phyloP scores from a whole-genome alignment of 2,329 filamentous ascomycete genomes.

The Spiromastix sp. region DNA sequence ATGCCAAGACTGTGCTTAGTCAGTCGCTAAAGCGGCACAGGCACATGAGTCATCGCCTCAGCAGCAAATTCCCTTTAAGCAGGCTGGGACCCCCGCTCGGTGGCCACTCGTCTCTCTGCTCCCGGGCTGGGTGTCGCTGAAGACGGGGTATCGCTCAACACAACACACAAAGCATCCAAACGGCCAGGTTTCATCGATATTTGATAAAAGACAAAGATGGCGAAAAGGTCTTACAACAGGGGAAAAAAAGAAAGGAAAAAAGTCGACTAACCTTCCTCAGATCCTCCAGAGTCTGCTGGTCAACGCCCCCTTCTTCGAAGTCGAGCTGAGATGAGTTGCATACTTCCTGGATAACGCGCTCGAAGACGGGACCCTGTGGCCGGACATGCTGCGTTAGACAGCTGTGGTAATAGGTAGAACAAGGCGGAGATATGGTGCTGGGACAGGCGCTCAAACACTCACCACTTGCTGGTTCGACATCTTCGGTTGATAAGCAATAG shows the following conservation, averaged over 20 bases:
- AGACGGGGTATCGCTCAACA: too few relatives aligned
- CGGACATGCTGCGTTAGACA: too few relatives aligned
- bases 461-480: slow-evolving; percentile 42
- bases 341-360: slow-evolving; percentile 86
- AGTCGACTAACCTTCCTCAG: slow-evolving; percentile 65
- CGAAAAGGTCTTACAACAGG: too few relatives aligned
- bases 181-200: too few relatives aligned
- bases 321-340: slow-evolving; percentile 85
- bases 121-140: too few relatives aligned
- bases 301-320: slow-evolving; percentile 93
- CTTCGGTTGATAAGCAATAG: slow-evolving; percentile 7
- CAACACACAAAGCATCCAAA: too few relatives aligned
- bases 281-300: slow-evolving; percentile 75
- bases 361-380: slow-evolving; percentile 63
- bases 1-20: slow-evolving; percentile 6
- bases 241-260: neutral
- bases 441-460: too few relatives aligned
- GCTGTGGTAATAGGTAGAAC: too few relatives aligned
- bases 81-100: neutral
- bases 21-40: slow-evolving; percentile 11
- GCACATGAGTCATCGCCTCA: too few relatives aligned
- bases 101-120: neutral
- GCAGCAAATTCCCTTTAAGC: too few relatives aligned
- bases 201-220: too few relatives aligned
- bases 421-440: too few relatives aligned